phyloP scores from a whole-genome alignment of 225 moss, liverwort and hornwort genomes.

The Thuidium tamariscinum region DNA sequence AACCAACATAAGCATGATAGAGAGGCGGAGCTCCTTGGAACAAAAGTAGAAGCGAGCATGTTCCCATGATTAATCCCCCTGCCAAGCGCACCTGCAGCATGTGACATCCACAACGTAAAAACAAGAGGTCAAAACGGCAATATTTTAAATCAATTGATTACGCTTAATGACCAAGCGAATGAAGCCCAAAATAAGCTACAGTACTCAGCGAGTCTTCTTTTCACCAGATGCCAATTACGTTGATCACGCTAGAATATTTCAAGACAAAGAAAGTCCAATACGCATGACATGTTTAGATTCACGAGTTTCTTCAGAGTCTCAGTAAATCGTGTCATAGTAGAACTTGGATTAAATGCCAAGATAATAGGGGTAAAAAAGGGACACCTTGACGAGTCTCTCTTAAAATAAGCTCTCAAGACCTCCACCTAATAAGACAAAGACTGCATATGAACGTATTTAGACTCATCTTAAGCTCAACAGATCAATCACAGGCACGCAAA shows the following conservation, averaged over 20 bases:
- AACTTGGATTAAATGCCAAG: not conserved
- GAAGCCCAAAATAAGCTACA: not conserved
- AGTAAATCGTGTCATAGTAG: not conserved
- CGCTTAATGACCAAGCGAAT: not conserved
- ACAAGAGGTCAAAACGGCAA: not conserved
- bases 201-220: not conserved
- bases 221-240: not conserved
- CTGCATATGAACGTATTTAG: not conserved
- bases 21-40: slow-evolving; percentile 69
- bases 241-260: not conserved
- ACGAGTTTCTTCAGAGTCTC: not conserved
- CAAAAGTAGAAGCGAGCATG: slow-evolving; percentile 54
- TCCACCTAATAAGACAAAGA: not conserved
- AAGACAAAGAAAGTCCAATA: not conserved
- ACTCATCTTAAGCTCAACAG: not conserved
- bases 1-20: slow-evolving; percentile 80
- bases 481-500: not conserved
- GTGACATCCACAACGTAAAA: slow-evolving; percentile 2
- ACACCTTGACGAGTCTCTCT: not conserved
- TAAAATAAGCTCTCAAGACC: not conserved
- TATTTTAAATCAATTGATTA: not conserved
- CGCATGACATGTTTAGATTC: not conserved
- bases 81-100: slow-evolving; percentile 77
- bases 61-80: slow-evolving; percentile 64
- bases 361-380: not conserved